These are phyloP conservation scores for Quercus phellos DNA, from an alignment of 331 rosid genomes.

Conservation along the genomic window DNA sequence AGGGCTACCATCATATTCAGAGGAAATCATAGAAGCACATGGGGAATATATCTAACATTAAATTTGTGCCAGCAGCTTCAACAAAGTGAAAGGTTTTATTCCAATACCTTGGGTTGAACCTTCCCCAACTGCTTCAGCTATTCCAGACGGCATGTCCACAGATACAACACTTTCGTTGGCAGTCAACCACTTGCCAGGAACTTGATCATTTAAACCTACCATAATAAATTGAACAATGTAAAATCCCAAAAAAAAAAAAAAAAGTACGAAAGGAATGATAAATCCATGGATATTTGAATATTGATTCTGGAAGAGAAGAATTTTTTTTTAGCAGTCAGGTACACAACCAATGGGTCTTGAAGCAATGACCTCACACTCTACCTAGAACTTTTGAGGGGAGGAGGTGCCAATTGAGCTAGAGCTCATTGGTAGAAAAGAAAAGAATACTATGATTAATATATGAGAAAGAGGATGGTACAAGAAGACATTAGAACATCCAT, in stretches of 20 bases:
- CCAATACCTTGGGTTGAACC: conserved; percentile 81
- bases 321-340: no score
- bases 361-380: no score
- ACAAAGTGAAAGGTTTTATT: conserved; percentile 4
- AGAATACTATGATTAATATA: not conserved
- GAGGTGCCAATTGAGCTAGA: no score
- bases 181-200: conserved; percentile 73
- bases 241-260: not conserved
- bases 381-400: no score
- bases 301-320: not conserved
- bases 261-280: not conserved
- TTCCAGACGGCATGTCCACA: conserved; percentile 55
- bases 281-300: not conserved
- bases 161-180: conserved; percentile 67
- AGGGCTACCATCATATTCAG: conserved; percentile 9
- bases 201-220: conserved; percentile 60
- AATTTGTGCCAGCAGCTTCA: not conserved
- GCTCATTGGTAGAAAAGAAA: not conserved
- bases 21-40: conserved; percentile 10
- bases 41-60: not conserved
- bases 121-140: conserved; percentile 67
- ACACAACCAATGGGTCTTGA: no score
- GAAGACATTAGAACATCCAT: conserved; percentile 2
- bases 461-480: not conserved
- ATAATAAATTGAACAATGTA: conserved; percentile 19